These are phyloP conservation scores for Phytophthora rubi DNA, from an alignment of 352 stramenopile species.

Conservation along the genomic window DNA sequence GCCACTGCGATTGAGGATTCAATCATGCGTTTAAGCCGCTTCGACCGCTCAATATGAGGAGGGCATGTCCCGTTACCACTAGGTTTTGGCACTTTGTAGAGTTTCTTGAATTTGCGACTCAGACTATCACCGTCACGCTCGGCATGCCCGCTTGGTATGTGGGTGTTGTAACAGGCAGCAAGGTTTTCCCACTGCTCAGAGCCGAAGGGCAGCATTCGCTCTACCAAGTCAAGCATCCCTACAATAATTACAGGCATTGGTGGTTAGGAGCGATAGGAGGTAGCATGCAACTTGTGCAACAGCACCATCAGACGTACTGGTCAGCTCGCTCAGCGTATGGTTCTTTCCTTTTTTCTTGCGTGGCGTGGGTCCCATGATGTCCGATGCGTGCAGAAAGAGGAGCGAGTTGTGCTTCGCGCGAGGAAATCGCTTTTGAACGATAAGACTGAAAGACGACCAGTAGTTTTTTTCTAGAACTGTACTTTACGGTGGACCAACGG, in stretches of 20 bases:
- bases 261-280: not conserved
- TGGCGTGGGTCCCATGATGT: not conserved
- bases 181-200: not conserved
- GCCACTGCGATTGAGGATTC: not conserved
- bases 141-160: not conserved
- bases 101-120: not conserved
- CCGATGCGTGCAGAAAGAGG: not conserved
- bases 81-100: constrained; percentile 1
- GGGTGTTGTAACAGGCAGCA: not conserved
- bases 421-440: not conserved
- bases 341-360: not conserved
- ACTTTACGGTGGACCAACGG: not conserved
- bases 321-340: not conserved
- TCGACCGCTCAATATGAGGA: not conserved
- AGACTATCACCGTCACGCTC: not conserved
- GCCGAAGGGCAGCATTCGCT: not conserved
- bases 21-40: not conserved
- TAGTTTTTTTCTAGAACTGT: not conserved
- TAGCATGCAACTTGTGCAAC: not conserved
- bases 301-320: not conserved
- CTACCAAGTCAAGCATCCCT: not conserved
- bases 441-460: constrained; percentile 1
- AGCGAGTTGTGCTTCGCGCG: not conserved
- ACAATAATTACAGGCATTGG: not conserved
- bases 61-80: not conserved